Base-by-base conservation (phyloP, 306 rosid genomes). In the Cicer chorassanicum region DNA sequence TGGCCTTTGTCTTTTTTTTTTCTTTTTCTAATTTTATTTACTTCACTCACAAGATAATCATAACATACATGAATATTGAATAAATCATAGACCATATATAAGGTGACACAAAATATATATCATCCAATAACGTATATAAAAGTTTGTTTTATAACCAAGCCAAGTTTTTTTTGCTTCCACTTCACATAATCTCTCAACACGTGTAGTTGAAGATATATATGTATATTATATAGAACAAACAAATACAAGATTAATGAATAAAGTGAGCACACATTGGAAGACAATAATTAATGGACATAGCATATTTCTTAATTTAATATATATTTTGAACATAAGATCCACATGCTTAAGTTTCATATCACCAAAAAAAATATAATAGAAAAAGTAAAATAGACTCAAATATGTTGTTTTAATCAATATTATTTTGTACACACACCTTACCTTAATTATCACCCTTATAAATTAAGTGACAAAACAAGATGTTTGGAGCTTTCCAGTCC, bases 151-250 rank as follows among this genome's bases (percentile, higher is more conserved):
- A 57, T 78, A 75, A 78, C 84, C 80, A 91, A 92, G 84, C 80
- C 88, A 92, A 83, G 73, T 83, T 84, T 79, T 79, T 79, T 88
- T 86, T 88, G 93, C 97, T 91, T 93, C 90, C 82, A 85, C 82
- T 88, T 89, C 91, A 92, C 98, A 90, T 90, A 82, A 89, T 82
- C 71, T 59, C 63, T 45, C 85, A 6, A 87, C 90, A 81, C 91
- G 89, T 89, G 92, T 79, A 82, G 61, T 84, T 85, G 78, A 91
- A 87, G 86, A 68, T 71, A 44, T 46, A 36, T 21, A 21, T 21
- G 34, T 46, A 36, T 21, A 21, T 21, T 21, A 21, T 21, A 21
- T 38, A 63, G 14, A 75, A 62, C 13, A 9, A 10, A 74, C 49
- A 76, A 72, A 70, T 59, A 46, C 9, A 51, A 10, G n/a, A 69